phyloP scores from a whole-genome alignment of 2,329 filamentous ascomycete genomes.

The Trichoderma koningii region DNA sequence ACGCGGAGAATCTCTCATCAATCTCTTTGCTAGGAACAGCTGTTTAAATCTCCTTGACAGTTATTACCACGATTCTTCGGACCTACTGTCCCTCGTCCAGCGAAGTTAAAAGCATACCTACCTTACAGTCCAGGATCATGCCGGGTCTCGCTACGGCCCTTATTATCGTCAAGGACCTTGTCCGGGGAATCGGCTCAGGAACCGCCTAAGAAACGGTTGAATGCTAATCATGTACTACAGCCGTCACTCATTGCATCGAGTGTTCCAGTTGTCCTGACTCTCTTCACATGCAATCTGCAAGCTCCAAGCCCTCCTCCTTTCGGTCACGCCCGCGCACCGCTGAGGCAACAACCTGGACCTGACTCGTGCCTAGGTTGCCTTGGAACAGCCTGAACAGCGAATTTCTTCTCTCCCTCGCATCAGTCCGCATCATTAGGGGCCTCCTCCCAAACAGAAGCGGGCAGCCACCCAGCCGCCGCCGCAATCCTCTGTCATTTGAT shows the following conservation, averaged over 20 bases:
- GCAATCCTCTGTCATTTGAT: not conserved
- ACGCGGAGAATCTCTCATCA: slow-evolving; percentile 2
- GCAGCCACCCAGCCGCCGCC: not conserved
- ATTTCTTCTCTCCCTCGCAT: slow-evolving; percentile 11
- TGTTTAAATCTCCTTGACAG: too few relatives aligned
- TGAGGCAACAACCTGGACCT: not conserved
- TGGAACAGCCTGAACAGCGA: not conserved
- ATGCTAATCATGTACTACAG: not conserved
- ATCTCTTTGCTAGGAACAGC: not conserved
- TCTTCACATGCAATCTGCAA: not conserved
- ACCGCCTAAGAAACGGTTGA: too few relatives aligned
- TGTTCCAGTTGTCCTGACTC: too few relatives aligned
- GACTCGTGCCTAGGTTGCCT: not conserved
- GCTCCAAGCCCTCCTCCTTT: not conserved
- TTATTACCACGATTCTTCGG: too few relatives aligned
- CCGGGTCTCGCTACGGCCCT: too few relatives aligned
- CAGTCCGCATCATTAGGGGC: not conserved
- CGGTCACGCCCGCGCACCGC: not conserved
- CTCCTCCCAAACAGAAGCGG: not conserved
- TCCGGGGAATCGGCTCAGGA: too few relatives aligned
- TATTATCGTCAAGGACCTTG: too few relatives aligned
- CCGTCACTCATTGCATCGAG: not conserved
- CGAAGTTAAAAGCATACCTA: too few relatives aligned
- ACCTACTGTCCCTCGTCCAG: too few relatives aligned
- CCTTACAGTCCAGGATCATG: too few relatives aligned